Base-by-base conservation (phyloP, 2,329 filamentous ascomycete species). In the Onygenales sp. region DNA sequence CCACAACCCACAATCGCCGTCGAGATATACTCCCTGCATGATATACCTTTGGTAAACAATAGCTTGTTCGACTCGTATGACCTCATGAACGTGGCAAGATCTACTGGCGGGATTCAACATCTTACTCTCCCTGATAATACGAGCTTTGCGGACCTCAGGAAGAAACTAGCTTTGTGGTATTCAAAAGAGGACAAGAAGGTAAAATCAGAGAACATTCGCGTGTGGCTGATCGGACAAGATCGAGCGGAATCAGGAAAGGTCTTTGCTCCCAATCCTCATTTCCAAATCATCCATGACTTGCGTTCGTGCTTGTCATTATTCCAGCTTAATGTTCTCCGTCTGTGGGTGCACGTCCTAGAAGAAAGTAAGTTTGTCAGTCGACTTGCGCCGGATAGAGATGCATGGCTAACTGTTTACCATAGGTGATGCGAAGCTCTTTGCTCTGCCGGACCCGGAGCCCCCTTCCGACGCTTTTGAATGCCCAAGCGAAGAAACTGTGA, bases 21-120 rank as follows among this genome's bases (percentile, higher is more conserved):
- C 32, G 72, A 74, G 52, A 57, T 73, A 2, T 74, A 72, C 54
- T 67, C 66, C 1, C 60, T 71, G 66, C 3, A 59, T 62, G 17
- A 66, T 68, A 42, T 63, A 67, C 32, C 60, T 65, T 37, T 54
- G 69, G 43, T 58, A 39, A 46, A 55, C 3, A 56, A 58, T 50
- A 72, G 70, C 49, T 59, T 74, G 3, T 71, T 74, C 45, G 70
- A 75, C 56, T 63, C 67, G n/a, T 70, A 74, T 55, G 68, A 71
- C 59, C 61, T 74, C 54, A 72, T 73, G 70, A 63, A 65, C 6
- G 62, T 65, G 17, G 65, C 70, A 4, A 70, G 69, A 33, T 33
- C 44, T 13, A 31, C 14, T 32, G 44, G 44, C 13, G 27, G 14
- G 32, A 65, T 69, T 48, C 65, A 69, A 61, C 67, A 69, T 14